These are phyloP conservation scores for Pugionium cornutum DNA, from an alignment of 345 rosid genomes.

Conservation along the genomic window DNA sequence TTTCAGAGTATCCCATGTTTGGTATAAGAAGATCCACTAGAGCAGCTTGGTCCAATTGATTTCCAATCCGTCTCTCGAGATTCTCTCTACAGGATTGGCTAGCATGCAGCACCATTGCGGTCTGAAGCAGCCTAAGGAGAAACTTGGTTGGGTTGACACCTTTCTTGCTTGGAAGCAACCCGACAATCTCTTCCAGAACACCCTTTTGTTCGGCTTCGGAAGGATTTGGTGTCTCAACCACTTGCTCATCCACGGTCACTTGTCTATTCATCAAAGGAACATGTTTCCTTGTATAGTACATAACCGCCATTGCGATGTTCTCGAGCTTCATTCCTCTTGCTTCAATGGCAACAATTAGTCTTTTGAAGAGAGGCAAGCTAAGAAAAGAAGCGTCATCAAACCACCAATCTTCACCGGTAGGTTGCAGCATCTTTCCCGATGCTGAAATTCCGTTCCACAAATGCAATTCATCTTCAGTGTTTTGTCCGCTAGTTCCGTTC, in stretches of 20 bases:
- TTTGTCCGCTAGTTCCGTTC: slow-evolving; percentile 10
- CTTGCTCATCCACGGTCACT: slow-evolving; percentile 43
- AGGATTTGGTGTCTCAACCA: slow-evolving; percentile 33
- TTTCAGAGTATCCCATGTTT: slow-evolving; percentile 57
- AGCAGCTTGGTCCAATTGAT: slow-evolving; percentile 62
- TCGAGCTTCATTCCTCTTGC: slow-evolving; percentile 59
- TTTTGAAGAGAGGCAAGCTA: slow-evolving; percentile 51
- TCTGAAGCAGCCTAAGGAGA: slow-evolving; percentile 63
- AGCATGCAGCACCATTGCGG: slow-evolving; percentile 56
- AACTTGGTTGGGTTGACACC: slow-evolving; percentile 60
- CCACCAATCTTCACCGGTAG: slow-evolving; percentile 79
- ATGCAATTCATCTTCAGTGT: slow-evolving; percentile 34
- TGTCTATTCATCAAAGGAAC: slow-evolving; percentile 59
- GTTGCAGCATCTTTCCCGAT: slow-evolving; percentile 43
- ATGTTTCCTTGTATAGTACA: slow-evolving; percentile 60
- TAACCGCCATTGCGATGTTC: slow-evolving; percentile 53
- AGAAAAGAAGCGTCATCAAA: slow-evolving; percentile 61
- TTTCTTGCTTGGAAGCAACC: slow-evolving; percentile 58
- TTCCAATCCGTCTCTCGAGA: slow-evolving; percentile 61
- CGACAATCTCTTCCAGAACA: slow-evolving; percentile 60
- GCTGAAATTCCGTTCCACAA: slow-evolving; percentile 69
- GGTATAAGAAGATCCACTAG: slow-evolving; percentile 68
- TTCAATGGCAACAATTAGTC: slow-evolving; percentile 52
- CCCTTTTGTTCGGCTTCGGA: slow-evolving; percentile 55
- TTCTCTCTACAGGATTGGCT: slow-evolving; percentile 54